These are phyloP conservation scores for Cyberlindnera misumaiensis DNA, from an alignment of 805 yeast genomes.

Conservation along the genomic window DNA sequence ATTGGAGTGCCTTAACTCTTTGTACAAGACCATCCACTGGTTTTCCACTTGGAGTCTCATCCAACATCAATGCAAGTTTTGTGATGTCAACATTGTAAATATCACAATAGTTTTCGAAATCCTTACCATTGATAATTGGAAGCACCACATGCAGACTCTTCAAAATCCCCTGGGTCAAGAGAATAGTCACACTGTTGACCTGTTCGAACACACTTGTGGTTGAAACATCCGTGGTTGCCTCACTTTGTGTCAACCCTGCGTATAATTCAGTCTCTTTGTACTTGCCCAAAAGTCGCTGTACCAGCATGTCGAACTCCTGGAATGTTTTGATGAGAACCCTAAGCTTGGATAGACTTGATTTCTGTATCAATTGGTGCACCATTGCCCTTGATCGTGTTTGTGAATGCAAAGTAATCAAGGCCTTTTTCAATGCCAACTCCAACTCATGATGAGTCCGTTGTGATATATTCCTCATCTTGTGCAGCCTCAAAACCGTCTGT, in stretches of 20 bases:
- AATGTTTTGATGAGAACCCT: slow-evolving; percentile 13
- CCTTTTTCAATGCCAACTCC: background rate
- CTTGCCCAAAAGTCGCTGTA: slow-evolving; percentile 22
- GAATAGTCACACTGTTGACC: slow-evolving; percentile 26
- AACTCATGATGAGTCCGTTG: background rate
- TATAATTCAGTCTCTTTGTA: slow-evolving; percentile 26
- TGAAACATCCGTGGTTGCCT: background rate
- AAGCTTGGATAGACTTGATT: slow-evolving; percentile 11
- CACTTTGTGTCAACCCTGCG: slow-evolving; percentile 11
- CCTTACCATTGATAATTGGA: slow-evolving; percentile 25
- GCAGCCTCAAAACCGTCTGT: background rate
- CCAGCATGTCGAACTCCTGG: slow-evolving; percentile 23
- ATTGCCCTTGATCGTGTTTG: slow-evolving; percentile 2
- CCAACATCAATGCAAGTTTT: slow-evolving; percentile 22
- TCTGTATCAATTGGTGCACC: slow-evolving; percentile 7
- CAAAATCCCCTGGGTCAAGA: slow-evolving; percentile 26
- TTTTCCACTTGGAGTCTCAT: slow-evolving; percentile 1
- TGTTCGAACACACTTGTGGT: slow-evolving; percentile 8
- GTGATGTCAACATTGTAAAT: slow-evolving; percentile 32
- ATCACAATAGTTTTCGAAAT: slow-evolving; percentile 35
- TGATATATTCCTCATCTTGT: background rate
- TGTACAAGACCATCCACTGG: slow-evolving; percentile 22
- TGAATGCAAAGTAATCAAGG: background rate
- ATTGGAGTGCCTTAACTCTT: slow-evolving; percentile 29
- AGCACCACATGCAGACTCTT: slow-evolving; percentile 22